Evolutionary conservation across 345 rosid species (phyloP).

Genomic region (Populus euphratica): DNA sequence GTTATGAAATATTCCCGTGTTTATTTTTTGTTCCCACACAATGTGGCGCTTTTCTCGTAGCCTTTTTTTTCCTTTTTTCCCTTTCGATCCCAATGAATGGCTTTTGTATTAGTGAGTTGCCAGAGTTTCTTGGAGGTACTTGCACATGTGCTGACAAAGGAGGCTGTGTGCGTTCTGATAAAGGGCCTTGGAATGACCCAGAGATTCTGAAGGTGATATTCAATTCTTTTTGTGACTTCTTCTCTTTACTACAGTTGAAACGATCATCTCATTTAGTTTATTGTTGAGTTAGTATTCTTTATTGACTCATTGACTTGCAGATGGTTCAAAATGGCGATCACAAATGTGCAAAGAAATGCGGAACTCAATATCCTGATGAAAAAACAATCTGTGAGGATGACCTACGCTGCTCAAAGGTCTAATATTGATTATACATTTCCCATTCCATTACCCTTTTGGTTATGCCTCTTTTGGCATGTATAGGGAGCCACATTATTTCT

Average conservation of each 20-base stretch:
- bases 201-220: conserved; percentile 63
- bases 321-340: conserved; percentile 73
- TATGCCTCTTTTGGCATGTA: not conserved
- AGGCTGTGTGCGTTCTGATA: conserved; percentile 89
- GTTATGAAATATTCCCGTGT: too few relatives aligned
- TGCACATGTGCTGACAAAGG: conserved; percentile 83
- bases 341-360: conserved; percentile 45
- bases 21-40: too few relatives aligned
- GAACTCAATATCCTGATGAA: conserved; percentile 31
- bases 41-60: not conserved
- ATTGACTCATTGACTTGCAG: conserved; percentile 35
- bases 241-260: not conserved
- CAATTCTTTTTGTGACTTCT: not conserved
- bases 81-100: conserved; percentile 4
- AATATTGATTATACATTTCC: not conserved
- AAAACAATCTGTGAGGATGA: conserved; percentile 50
- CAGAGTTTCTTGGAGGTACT: conserved; percentile 82
- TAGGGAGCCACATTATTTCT: not conserved
- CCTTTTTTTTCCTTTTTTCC: not conserved
- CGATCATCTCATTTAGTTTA: not conserved
- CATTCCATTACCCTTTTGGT: not conserved
- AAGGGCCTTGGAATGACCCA: conserved; percentile 87
- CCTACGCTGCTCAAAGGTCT: conserved; percentile 39
- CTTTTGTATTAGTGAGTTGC: conserved; percentile 60
- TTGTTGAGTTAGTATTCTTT: not conserved